Conservation (phyloP, 2,329 filamentous ascomycete genomes). For the Epichloe amarillans region DNA sequence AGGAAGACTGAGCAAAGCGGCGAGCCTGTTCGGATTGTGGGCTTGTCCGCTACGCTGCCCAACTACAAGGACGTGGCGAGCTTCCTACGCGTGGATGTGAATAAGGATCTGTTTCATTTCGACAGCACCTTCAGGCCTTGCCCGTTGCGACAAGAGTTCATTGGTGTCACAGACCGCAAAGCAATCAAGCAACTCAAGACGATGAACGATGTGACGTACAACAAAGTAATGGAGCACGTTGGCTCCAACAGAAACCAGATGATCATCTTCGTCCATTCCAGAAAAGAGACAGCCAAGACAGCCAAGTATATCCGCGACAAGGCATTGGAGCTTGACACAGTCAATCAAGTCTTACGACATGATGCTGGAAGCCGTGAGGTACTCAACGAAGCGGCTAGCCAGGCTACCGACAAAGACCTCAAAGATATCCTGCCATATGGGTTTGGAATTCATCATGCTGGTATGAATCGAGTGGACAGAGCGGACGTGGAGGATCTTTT, state of each 20-base stretch:
- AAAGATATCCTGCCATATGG: constrained; percentile 94
- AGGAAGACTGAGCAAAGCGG: constrained; percentile 88
- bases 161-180: constrained; percentile 94
- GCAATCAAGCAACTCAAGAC: constrained; percentile 97
- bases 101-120: constrained; percentile 88
- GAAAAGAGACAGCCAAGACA: constrained; percentile 97
- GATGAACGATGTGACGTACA: constrained; percentile 99
- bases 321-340: constrained; percentile 91
- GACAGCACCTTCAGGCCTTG: constrained; percentile 90
- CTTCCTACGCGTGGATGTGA: constrained; percentile 78
- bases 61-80: constrained; percentile 95
- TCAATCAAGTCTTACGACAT: constrained; percentile 84
- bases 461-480: constrained; percentile 91
- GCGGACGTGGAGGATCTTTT: constrained; percentile 93
- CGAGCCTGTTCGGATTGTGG: constrained; percentile 81
- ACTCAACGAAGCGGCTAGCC: constrained; percentile 68
- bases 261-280: constrained; percentile 96
- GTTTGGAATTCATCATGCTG: constrained; percentile 95
- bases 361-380: constrained; percentile 88
- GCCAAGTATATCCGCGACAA: constrained; percentile 94
- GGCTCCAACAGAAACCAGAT: constrained; percentile 90
- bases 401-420: constrained; percentile 72
- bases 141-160: constrained; percentile 89
- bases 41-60: constrained; percentile 85
- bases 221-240: constrained; percentile 92